Conservation (phyloP, 768 basidiomycete genomes). For the Cyclocybe cylindracea region DNA sequence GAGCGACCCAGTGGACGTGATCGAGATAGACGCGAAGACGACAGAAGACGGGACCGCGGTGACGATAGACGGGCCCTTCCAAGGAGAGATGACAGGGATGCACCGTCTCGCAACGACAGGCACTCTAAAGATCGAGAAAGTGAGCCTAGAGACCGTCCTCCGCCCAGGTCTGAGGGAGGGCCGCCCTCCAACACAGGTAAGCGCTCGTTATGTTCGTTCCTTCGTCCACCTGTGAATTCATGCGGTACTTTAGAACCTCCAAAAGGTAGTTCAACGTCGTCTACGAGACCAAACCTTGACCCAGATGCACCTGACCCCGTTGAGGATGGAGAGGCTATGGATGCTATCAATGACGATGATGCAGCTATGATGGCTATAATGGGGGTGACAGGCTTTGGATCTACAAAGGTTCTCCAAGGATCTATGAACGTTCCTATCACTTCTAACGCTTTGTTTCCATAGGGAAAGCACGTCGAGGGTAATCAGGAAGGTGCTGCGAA, state of each 20-base stretch:
- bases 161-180: constrained; percentile 4
- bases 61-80: constrained; percentile 38
- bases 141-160: constrained; percentile 12
- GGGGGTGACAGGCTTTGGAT: constrained; percentile 86
- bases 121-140: constrained; percentile 9
- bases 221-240: too few relatives aligned
- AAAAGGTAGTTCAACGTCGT: constrained; percentile 10
- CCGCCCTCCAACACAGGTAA: constrained; percentile 13
- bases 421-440: neutral
- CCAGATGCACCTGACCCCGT: constrained; percentile 37
- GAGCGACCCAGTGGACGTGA: constrained; percentile 40
- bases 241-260: constrained; percentile 11
- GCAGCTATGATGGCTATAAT: constrained; percentile 87
- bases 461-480: constrained; percentile 81
- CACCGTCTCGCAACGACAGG: constrained; percentile 18
- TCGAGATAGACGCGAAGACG: constrained; percentile 37
- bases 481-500: constrained; percentile 74
- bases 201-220: neutral
- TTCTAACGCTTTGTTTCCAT: neutral
- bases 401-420: constrained; percentile 70
- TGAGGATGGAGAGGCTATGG: constrained; percentile 52
- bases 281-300: constrained; percentile 36
- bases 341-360: constrained; percentile 65
- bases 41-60: constrained; percentile 30
- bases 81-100: constrained; percentile 33